These are phyloP conservation scores for Wilcoxina mikolae DNA, from an alignment of 495 filamentous ascomycete genomes.

Conservation along the genomic window DNA sequence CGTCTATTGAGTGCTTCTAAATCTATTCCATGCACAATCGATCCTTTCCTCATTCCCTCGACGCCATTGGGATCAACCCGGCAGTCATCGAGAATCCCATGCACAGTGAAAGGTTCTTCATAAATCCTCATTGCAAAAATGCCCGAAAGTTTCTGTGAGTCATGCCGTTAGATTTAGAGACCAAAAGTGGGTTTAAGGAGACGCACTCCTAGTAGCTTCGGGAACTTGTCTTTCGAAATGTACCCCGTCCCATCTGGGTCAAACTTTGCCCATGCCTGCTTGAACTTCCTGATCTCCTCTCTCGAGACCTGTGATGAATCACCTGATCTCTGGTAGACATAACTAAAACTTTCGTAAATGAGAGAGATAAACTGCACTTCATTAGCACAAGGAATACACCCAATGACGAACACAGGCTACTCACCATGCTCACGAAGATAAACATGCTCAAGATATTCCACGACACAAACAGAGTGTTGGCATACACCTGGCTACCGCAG, in stretches of 20 bases:
- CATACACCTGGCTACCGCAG: constrained; percentile 81
- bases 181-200: too few relatives aligned
- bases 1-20: constrained; percentile 58
- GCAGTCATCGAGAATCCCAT: constrained; percentile 68
- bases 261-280: constrained; percentile 92
- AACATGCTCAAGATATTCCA: constrained; percentile 99
- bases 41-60: constrained; percentile 29
- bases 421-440: constrained; percentile 78
- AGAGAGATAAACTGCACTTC: constrained; percentile 70
- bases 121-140: constrained; percentile 98
- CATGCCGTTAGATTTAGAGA: neutral
- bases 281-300: constrained; percentile 90
- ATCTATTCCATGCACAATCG: constrained; percentile 59
- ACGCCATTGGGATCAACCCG: constrained; percentile 40
- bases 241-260: constrained; percentile 84
- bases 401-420: neutral
- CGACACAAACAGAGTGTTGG: constrained; percentile 71
- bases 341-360: constrained; percentile 98
- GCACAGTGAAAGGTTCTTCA: constrained; percentile 71
- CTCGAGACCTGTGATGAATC: constrained; percentile 68
- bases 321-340: constrained; percentile 93
- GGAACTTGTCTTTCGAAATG: constrained; percentile 84
- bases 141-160: constrained; percentile 64
- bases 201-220: constrained; percentile 65
- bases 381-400: neutral